Conservation (phyloP, 768 basidiomycete species). For the Termitomyces sp. region DNA sequence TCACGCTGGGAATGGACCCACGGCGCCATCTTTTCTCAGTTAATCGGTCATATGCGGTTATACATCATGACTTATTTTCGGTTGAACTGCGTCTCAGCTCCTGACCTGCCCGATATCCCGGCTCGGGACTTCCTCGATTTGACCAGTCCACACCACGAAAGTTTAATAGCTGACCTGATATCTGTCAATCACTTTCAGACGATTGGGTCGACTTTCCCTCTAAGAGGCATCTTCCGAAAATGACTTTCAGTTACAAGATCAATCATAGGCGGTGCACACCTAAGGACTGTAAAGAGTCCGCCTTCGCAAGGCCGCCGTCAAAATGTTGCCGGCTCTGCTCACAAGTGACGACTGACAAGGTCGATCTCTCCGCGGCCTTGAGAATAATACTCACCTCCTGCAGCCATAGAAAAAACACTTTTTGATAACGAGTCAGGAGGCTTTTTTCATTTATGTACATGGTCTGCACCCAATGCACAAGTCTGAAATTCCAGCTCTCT, state of each 20-base stretch:
- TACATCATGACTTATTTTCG: background rate
- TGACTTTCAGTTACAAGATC: constrained; percentile 1
- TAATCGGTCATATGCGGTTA: constrained; percentile 1
- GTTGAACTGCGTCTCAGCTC: background rate
- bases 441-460: background rate
- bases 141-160: constrained; percentile 10
- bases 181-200: background rate
- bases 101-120: constrained; percentile 6
- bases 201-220: background rate
- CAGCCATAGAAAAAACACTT: background rate
- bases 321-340: background rate
- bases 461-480: background rate
- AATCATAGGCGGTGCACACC: background rate
- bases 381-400: background rate
- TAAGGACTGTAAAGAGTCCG: background rate
- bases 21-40: background rate
- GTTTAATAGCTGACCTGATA: background rate
- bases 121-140: constrained; percentile 4
- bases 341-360: background rate
- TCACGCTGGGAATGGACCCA: background rate
- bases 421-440: background rate
- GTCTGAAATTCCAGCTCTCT: background rate
- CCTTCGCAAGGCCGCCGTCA: background rate
- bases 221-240: background rate
- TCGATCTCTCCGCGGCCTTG: background rate